Percentiles rank a stretch among this genome's conserved stretches.
phyloP scores from a whole-genome alignment of 2,329 filamentous ascomycete species.

The Neonectria ditissima region DNA sequence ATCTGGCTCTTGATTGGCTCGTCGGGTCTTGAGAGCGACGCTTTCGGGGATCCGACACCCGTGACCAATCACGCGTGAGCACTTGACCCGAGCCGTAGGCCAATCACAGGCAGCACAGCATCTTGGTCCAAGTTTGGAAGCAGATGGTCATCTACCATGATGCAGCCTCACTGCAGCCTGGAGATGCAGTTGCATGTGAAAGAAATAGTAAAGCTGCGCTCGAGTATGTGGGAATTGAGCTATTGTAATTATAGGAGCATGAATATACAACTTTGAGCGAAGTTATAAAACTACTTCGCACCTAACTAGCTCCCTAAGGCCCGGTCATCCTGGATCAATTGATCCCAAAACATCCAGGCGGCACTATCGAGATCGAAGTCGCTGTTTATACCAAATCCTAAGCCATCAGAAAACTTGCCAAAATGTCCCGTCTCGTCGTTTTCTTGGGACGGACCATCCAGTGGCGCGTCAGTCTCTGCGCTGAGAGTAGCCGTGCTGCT shows the following conservation, averaged over 20 bases:
- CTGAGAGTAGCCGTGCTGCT: background rate
- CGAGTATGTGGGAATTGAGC: too few relatives aligned
- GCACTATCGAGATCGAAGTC: slow-evolving; percentile 35
- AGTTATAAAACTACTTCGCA: too few relatives aligned
- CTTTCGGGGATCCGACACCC: background rate
- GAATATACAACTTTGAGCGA: too few relatives aligned
- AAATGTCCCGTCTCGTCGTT: background rate
- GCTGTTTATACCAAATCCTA: slow-evolving; percentile 2
- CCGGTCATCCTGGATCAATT: slow-evolving; percentile 25
- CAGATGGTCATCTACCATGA: too few relatives aligned
- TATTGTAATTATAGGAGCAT: too few relatives aligned
- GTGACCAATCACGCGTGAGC: background rate
- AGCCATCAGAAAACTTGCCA: background rate
- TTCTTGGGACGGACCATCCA: slow-evolving; percentile 5
- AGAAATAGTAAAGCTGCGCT: too few relatives aligned
- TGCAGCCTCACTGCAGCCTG: too few relatives aligned
- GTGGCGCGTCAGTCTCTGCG: too few relatives aligned
- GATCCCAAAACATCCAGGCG: slow-evolving; percentile 47
- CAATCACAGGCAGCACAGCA: slow-evolving; percentile 9
- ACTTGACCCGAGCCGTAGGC: slow-evolving; percentile 6
- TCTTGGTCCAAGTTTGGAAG: too few relatives aligned
- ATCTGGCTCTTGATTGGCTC: background rate
- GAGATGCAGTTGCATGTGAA: too few relatives aligned
- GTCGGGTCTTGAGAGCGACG: background rate
- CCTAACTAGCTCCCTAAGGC: background rate